A percentile compares a stretch with the other conserved stretches of the same genome.
Evolutionary conservation across 371 early-diverging fungal genomes (phyloP).

Genomic region (Coemansia sp.): DNA sequence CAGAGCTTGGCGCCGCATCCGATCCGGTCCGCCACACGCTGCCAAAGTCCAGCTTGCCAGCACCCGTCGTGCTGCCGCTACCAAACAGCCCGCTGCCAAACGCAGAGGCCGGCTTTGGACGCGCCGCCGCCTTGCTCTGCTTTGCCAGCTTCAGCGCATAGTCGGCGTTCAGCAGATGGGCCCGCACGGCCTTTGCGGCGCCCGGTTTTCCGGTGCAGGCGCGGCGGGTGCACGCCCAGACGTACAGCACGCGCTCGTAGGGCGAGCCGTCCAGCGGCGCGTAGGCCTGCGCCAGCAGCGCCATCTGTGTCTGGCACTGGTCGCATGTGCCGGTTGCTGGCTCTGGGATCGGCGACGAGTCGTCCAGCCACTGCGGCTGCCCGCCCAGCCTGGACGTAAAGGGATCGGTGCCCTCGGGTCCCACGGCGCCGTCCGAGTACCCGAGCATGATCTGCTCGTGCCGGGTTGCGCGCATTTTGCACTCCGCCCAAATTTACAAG

Average conservation of each 20-base stretch:
- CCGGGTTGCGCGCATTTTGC: neutral
- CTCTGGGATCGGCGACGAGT: conserved; percentile 35
- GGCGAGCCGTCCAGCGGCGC: conserved; percentile 70
- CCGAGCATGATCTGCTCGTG: conserved; percentile 57
- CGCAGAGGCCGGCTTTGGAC: neutral
- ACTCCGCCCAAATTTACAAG: too few relatives aligned
- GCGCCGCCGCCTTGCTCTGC: conserved; percentile 17
- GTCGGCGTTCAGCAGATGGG: conserved; percentile 63
- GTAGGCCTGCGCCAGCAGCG: conserved; percentile 69
- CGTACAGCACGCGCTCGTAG: conserved; percentile 74
- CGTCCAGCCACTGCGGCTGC: conserved; percentile 57
- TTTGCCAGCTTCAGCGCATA: conserved; percentile 59
- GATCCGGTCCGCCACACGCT: conserved; percentile 28
- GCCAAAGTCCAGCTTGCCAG: conserved; percentile 29
- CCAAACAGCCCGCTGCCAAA: neutral
- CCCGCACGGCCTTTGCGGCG: conserved; percentile 59
- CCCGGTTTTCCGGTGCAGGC: conserved; percentile 68
- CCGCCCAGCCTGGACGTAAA: conserved; percentile 73
- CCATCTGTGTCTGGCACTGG: conserved; percentile 60
- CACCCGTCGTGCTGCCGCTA: neutral
- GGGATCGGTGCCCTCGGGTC: conserved; percentile 56
- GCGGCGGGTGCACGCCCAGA: conserved; percentile 75
- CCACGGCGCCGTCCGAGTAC: conserved; percentile 64
- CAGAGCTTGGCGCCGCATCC: neutral
- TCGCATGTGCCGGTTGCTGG: conserved; percentile 30